Evolutionary conservation across 495 filamentous ascomycete species (phyloP).

Genomic region (Polyplosphaeria fusca): DNA sequence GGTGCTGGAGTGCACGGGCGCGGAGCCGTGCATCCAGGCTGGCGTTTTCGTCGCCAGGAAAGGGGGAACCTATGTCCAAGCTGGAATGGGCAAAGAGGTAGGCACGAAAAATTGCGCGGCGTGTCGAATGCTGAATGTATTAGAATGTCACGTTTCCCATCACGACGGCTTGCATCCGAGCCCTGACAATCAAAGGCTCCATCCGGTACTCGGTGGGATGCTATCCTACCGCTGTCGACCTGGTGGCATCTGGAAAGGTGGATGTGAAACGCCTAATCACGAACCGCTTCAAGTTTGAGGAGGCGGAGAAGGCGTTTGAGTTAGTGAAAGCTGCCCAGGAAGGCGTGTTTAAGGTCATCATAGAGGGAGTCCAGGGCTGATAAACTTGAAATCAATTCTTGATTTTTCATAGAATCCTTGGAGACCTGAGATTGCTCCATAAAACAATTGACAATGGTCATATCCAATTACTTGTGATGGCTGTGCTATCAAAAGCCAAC

Average conservation of each 20-base stretch:
- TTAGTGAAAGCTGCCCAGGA: not conserved
- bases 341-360: not conserved
- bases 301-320: not conserved
- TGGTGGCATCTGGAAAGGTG: too few relatives aligned
- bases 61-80: not conserved
- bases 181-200: not conserved
- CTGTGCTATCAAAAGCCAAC: too few relatives aligned
- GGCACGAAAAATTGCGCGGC: too few relatives aligned
- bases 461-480: too few relatives aligned
- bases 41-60: not conserved
- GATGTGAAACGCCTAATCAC: too few relatives aligned
- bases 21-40: not conserved
- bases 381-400: too few relatives aligned
- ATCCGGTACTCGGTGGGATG: not conserved
- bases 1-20: not conserved
- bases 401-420: too few relatives aligned
- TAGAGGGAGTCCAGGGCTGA: not conserved
- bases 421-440: too few relatives aligned
- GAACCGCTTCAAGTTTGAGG: not conserved
- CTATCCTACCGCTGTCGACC: too few relatives aligned
- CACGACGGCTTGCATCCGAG: not conserved
- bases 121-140: too few relatives aligned
- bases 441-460: too few relatives aligned
- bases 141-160: not conserved
- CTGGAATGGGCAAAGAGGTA: not conserved